Base-by-base conservation (phyloP, 805 yeast genomes). In the Candida palmyrensis region DNA sequence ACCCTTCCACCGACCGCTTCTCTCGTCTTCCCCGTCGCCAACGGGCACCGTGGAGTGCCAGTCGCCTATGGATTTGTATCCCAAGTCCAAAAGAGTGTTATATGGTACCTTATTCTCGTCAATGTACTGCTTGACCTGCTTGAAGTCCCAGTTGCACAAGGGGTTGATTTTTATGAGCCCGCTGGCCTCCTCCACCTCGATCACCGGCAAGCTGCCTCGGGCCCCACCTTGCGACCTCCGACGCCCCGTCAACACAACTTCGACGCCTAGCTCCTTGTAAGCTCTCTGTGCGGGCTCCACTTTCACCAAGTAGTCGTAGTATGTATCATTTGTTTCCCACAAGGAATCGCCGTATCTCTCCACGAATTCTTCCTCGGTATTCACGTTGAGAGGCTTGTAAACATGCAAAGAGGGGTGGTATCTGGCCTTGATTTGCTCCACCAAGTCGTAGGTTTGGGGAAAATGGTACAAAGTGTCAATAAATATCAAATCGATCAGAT, bases 1-100 rank as follows among this genome's bases (percentile, higher is more conserved):
- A 2, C 96, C 97, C 66, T 83, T 82, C 97, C 97, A 90, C 50
- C 97, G 75, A 1, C 97, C 97, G n/a, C 92, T 77, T 43, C 97
- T 74, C 57, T 90, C 97, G 51, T 90, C 97, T 53, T 87, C 97
- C 7, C 94, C 96, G 28, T 83, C 96, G 6, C 64, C 71, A 8
- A 86, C 95, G 2, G 97, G 97, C 19, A 62, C 77, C 0, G 97
- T 90, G 1, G 95, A 85, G 57, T 90, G 97, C 75, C 89, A 90
- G 57, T 90, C 97, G 1, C 97, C 97, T 11, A 90, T 75, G 1
- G 96, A 85, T 49, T 87, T 80, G 59, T 89, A 90, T 1, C 97
- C 97, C 36, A 78, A 62, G 56, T 88, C 90, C 23, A 90, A 62
- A 21, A 90, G 66, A 40, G 75, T 87, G 51, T 90, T 90, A 60